Evolutionary conservation across 805 yeast genomes (phyloP), one percentile per base, ranked within the genome.

Genomic region (Metschnikowia matae): DNA sequence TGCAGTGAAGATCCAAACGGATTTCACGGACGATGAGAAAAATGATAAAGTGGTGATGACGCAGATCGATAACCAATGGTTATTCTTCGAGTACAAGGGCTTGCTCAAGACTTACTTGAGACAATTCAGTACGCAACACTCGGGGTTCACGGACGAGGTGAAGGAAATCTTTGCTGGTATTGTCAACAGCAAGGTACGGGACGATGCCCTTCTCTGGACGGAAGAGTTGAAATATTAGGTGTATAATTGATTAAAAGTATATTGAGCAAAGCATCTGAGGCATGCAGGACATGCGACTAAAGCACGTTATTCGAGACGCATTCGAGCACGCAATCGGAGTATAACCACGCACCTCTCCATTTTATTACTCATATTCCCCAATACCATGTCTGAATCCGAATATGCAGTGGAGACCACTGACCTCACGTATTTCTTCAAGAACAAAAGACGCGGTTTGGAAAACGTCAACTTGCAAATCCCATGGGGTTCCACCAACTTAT

Each of bases 401-500:
- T 55, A 59, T 40, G 85, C 92, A 40, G 82, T 91, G 15, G 82
- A 78, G 54, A 83, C 91, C 0, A 70, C 73, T 10, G 69, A 82
- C 41, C 72, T 92, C 46, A 79, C 84, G 1, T 94, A 90, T 66
- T 81, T 78, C 26, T 92, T 87, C 62, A 71, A 77, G 48, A 72
- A 78, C 3, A 76, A 78, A 46, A 79, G 87, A 2, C 48, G 57
- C 17, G 96, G 96, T 0, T 72, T 94, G 14, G 77, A 78, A 31
- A 75, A 87, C 43, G 78, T 92, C 54, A 73, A 75, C 35, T 61
- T 94, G 38, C 57, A 71, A 11, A 75, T 94, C 18, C 82, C 84
- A 0, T 81, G 86, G 77, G 83, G 86, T 6, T 80, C 92, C 1
- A 78, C 96, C 52, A 82, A 91, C 10, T 71, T 94, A 34, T 67